Percentiles rank a stretch among this genome's conserved stretches.
phyloP scores from a whole-genome alignment of 495 filamentous ascomycete genomes.

The Amphirosellinia nigrospora region DNA sequence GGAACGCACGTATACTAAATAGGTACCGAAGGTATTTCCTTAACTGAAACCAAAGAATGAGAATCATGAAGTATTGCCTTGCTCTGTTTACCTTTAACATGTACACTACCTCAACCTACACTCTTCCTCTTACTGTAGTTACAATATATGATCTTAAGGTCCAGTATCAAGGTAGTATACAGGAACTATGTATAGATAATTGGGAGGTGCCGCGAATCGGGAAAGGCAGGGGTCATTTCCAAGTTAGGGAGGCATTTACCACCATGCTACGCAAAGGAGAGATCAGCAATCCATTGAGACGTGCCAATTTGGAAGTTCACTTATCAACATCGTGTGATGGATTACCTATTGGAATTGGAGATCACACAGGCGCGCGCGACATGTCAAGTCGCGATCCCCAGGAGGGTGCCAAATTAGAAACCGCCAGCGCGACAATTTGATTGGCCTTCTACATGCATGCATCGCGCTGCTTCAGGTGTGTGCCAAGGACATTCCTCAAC shows the following conservation, averaged over 20 bases:
- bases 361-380: constrained; percentile 18
- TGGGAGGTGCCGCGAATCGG: background rate
- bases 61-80: too few species aligned
- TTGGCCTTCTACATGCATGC: constrained; percentile 13
- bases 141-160: background rate
- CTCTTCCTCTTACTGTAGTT: background rate
- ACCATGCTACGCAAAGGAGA: background rate
- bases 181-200: background rate
- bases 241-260: background rate
- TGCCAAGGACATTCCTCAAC: background rate
- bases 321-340: constrained; percentile 7
- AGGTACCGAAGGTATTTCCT: background rate
- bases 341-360: constrained; percentile 5
- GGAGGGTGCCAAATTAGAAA: constrained; percentile 17
- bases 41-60: background rate
- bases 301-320: background rate
- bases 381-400: constrained; percentile 9
- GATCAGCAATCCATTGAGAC: background rate
- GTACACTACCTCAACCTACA: too few species aligned
- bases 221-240: constrained; percentile 5
- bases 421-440: background rate
- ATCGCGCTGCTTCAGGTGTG: constrained; percentile 2
- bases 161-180: too few species aligned
- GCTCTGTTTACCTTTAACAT: too few species aligned
- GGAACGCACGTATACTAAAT: background rate